Evolutionary conservation across 2,329 filamentous ascomycete genomes (phyloP).

Genomic region (Mycosphaerella arachidis): DNA sequence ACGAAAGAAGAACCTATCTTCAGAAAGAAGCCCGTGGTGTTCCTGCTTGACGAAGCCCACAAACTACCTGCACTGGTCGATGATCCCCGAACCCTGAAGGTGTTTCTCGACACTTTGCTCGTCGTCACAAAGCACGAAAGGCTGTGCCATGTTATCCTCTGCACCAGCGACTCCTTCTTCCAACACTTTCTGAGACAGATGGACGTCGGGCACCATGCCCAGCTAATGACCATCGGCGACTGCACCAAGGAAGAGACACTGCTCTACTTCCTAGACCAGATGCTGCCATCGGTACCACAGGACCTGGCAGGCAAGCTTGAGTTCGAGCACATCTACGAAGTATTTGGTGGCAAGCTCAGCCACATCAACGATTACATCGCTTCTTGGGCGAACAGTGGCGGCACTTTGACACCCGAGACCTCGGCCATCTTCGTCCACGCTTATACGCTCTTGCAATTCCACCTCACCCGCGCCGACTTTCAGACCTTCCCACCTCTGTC

Average conservation of each 20-base stretch:
- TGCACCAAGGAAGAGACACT: conserved; percentile 15
- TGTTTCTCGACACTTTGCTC: conserved; percentile 18
- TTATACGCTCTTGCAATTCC: conserved; percentile 18
- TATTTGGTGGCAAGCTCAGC: conserved; percentile 17
- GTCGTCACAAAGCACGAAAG: conserved; percentile 21
- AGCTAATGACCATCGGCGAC: conserved; percentile 18
- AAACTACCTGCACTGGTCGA: conserved; percentile 17
- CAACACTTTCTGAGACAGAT: conserved; percentile 20
- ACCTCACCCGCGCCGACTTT: conserved; percentile 14
- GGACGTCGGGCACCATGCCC: conserved; percentile 20
- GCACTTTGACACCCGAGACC: conserved; percentile 12
- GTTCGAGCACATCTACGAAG: conserved; percentile 17
- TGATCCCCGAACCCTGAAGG: conserved; percentile 16
- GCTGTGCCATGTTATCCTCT: conserved; percentile 17
- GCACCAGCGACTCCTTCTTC: conserved; percentile 20
- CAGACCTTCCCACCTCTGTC: conserved; percentile 16
- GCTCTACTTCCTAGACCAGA: conserved; percentile 10
- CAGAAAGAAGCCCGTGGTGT: conserved; percentile 16
- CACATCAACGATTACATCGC: conserved; percentile 20
- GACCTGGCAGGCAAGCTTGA: conserved; percentile 11
- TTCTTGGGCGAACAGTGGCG: conserved; percentile 13
- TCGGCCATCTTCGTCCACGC: conserved; percentile 18
- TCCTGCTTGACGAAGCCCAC: conserved; percentile 16
- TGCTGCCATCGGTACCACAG: conserved; percentile 10
- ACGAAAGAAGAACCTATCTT: conserved; percentile 8